Evolutionary conservation across 1,139 yeast genomes (phyloP).

Genomic region (Magnusiomyces suaveolens): DNA sequence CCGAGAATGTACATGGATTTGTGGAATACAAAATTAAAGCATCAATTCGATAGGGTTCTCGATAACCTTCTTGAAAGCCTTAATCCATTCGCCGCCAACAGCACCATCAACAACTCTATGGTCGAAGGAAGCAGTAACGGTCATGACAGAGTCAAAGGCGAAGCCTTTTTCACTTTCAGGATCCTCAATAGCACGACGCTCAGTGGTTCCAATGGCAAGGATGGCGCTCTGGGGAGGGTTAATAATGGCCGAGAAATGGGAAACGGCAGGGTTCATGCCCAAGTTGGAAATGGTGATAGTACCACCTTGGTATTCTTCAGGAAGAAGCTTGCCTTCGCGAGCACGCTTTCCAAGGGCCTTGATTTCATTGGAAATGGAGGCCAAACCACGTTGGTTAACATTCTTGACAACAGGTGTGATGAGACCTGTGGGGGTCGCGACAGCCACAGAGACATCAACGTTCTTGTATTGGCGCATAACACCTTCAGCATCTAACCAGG

Average conservation of each 20-base stretch:
- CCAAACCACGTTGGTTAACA: constrained; percentile 81
- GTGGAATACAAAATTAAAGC: too few species aligned
- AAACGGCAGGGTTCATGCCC: constrained; percentile 96
- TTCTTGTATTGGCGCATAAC: constrained; percentile 84
- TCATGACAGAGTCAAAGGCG: constrained; percentile 82
- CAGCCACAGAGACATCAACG: constrained; percentile 97
- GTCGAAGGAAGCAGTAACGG: constrained; percentile 92
- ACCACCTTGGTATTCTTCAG: constrained; percentile 99
- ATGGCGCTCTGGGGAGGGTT: constrained; percentile 97
- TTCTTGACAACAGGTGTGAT: constrained; percentile 90
- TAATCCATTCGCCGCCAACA: constrained; percentile 93
- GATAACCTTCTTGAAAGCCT: constrained; percentile 77
- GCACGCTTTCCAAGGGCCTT: constrained; percentile 96
- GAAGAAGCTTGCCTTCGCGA: constrained; percentile 79
- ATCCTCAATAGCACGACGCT: constrained; percentile 89
- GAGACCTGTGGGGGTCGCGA: constrained; percentile 94
- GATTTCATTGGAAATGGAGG: constrained; percentile 67
- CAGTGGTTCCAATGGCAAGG: constrained; percentile 86
- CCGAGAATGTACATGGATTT: too few species aligned
- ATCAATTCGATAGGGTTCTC: constrained; percentile 95
- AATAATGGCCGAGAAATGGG: constrained; percentile 86
- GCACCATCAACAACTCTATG: constrained; percentile 98
- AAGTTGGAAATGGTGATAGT: constrained; percentile 95
- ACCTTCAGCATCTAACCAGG: constrained; percentile 84
- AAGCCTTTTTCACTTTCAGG: constrained; percentile 85